Evolutionary conservation across 176 grass and related monocot genomes (phyloP).

Genomic region (Cocos nucifera): DNA sequence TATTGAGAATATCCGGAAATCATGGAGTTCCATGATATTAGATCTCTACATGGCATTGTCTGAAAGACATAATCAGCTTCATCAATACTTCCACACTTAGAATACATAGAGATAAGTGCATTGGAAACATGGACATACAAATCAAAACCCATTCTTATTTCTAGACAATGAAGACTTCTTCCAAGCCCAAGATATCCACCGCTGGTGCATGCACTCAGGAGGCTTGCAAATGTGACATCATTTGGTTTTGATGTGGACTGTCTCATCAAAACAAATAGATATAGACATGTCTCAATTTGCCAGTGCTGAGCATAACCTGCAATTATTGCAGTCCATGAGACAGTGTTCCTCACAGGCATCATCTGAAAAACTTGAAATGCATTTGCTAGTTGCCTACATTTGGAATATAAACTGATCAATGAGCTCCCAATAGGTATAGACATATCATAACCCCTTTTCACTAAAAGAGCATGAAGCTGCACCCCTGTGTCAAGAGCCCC

Average conservation of each 20-base stretch:
- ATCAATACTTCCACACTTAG: slow-evolving; percentile 13
- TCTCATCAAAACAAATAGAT: slow-evolving; percentile 31
- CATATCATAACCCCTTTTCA: slow-evolving; percentile 14
- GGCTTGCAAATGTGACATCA: slow-evolving; percentile 50
- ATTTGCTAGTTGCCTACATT: slow-evolving; percentile 20
- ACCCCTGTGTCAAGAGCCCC: slow-evolving; percentile 1
- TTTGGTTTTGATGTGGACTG: slow-evolving; percentile 38
- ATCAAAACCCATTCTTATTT: slow-evolving; percentile 49
- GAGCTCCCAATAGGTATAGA: slow-evolving; percentile 31
- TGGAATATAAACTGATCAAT: slow-evolving; percentile 54
- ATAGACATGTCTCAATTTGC: slow-evolving; percentile 6
- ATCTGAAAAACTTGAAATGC: slow-evolving; percentile 31
- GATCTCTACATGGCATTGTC: slow-evolving; percentile 12
- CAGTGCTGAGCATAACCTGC: slow-evolving; percentile 39
- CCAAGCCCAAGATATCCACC: slow-evolving; percentile 43
- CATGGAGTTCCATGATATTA: slow-evolving; percentile 9
- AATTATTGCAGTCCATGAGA: slow-evolving; percentile 56
- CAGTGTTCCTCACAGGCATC: slow-evolving; percentile 39
- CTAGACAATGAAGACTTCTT: slow-evolving; percentile 41
- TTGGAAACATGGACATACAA: slow-evolving; percentile 44
- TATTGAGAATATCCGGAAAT: slow-evolving; percentile 17
- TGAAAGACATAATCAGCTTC: slow-evolving; percentile 15
- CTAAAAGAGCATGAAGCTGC: slow-evolving; percentile 38
- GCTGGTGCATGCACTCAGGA: slow-evolving; percentile 37
- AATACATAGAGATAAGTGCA: slow-evolving; percentile 31